Base-by-base conservation (phyloP, 257 asterid genomes). In the Apocynum venetum region DNA sequence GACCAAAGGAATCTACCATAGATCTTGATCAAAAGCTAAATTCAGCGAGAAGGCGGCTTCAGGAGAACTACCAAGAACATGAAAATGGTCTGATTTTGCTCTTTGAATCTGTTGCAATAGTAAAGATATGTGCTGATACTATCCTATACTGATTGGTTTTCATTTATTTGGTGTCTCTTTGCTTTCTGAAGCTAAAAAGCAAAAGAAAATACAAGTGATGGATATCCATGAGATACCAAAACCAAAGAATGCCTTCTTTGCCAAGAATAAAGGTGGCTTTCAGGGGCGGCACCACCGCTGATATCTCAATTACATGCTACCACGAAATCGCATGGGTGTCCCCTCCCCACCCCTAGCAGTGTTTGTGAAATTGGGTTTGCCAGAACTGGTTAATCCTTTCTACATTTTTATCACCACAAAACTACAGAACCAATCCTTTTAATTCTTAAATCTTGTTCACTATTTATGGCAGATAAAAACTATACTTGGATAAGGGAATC, bases 61-160 rank as follows among this genome's bases (percentile, higher is more conserved):
- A 91, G n/a, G 98, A 93, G 89, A 96, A 91, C 83, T 96, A 96
- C 85, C 97, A 96, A 91, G 99, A 96, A 84, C 97, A 97, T 79
- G 79, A 96, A 77, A 96, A 96, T 86, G 99, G 98, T 95, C 51
- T 76, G 96, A 35, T 77, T 84, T 83, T 77, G 9, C 77, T 81
- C 75, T 74, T 77, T 59, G 75, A 63, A 80, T 82, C 81, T 77
- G 40, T 72, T 80, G 59, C 72, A 19, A 25, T 64, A 44, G 31
- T 81, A 44, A 51, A 17, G n/a, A n/a, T n/a, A 25, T 56, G 52
- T 41, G 66, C 48, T 52, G 57, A 65, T 67, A 71, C 47, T 1
- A 64, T 61, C 57, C 70, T 36, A 55, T 79, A 79, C 81, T 83
- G 81, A 83, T 76, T 41, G 48, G 52, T 77, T 82, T 70, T 63